Percentiles rank a stretch among this genome's conserved stretches.
Conservation (phyloP, 1,284 basidiomycete species). For the Peniophora sp. region DNA sequence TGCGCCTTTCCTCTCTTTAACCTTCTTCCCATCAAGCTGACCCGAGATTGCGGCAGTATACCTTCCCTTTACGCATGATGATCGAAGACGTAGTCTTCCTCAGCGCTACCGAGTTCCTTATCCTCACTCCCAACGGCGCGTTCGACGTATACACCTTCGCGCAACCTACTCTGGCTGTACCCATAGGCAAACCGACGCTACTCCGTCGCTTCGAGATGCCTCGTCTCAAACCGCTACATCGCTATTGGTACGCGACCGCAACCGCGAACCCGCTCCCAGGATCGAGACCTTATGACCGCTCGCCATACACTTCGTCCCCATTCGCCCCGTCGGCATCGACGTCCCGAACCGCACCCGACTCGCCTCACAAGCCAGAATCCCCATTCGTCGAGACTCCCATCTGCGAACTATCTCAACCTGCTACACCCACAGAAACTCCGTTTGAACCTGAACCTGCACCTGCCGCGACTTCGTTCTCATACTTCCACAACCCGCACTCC, state of each 20-base stretch:
- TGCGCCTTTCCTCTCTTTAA: conserved; percentile 1
- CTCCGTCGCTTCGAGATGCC: conserved; percentile 33
- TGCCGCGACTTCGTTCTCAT: too few relatives aligned
- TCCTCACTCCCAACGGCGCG: conserved; percentile 33
- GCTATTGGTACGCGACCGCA: conserved; percentile 32
- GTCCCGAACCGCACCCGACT: background rate
- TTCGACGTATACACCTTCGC: conserved; percentile 40
- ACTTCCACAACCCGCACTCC: background rate
- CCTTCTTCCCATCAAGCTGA: background rate
- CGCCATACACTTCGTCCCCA: background rate
- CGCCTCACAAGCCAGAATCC: too few relatives aligned
- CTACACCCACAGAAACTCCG: too few relatives aligned
- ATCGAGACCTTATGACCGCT: background rate
- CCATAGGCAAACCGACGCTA: conserved; percentile 19
- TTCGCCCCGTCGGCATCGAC: background rate
- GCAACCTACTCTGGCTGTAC: conserved; percentile 27
- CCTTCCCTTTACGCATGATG: conserved; percentile 24
- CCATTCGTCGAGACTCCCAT: background rate
- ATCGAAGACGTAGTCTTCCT: conserved; percentile 48
- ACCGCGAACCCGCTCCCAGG: conserved; percentile 7
- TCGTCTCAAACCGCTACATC: conserved; percentile 28
- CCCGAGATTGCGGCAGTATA: conserved; percentile 21
- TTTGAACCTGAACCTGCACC: too few relatives aligned
- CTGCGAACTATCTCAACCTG: background rate
- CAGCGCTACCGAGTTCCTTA: conserved; percentile 32